Percentiles rank a stretch among this genome's conserved stretches.
Conservation (phyloP, 2,329 filamentous ascomycete genomes). For the Fusarium sp. region DNA sequence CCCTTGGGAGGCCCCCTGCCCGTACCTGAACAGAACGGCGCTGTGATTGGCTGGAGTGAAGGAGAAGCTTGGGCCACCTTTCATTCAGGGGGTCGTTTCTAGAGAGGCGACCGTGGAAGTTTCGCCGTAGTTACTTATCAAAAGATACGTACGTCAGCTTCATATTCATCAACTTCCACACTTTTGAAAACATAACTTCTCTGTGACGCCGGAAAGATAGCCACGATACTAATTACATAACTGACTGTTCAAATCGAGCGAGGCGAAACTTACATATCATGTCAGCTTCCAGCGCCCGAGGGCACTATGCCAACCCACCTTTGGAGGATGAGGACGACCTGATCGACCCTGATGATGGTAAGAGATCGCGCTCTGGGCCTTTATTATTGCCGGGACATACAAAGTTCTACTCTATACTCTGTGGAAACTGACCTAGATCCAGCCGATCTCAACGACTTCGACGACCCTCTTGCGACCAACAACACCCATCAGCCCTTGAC, state of each 20-base stretch:
- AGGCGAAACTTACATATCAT: slow-evolving; percentile 44
- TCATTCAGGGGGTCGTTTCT: slow-evolving; percentile 36
- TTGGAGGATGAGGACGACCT: slow-evolving; percentile 72
- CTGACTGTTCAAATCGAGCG: neutral
- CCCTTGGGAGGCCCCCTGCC: neutral
- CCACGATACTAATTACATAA: neutral
- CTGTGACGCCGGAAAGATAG: neutral
- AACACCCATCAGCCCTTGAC: slow-evolving; percentile 82
- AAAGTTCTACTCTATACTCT: neutral
- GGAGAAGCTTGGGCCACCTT: slow-evolving; percentile 40
- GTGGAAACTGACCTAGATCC: slow-evolving; percentile 32
- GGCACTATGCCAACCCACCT: slow-evolving; percentile 69
- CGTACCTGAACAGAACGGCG: neutral
- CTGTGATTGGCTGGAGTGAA: slow-evolving; percentile 35
- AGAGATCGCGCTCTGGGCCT: slow-evolving; percentile 19
- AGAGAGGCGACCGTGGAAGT: slow-evolving; percentile 46
- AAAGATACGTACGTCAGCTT: slow-evolving; percentile 44
- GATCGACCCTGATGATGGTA: slow-evolving; percentile 83
- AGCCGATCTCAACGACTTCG: slow-evolving; percentile 92
- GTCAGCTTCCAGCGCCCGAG: slow-evolving; percentile 58
- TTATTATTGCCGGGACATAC: neutral
- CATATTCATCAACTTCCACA: slow-evolving; percentile 21
- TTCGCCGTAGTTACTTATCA: slow-evolving; percentile 34
- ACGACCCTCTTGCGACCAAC: slow-evolving; percentile 78
- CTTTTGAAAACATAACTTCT: neutral